phyloP scores from a whole-genome alignment of 1,284 basidiomycete species.

The Marasmius oreades region DNA sequence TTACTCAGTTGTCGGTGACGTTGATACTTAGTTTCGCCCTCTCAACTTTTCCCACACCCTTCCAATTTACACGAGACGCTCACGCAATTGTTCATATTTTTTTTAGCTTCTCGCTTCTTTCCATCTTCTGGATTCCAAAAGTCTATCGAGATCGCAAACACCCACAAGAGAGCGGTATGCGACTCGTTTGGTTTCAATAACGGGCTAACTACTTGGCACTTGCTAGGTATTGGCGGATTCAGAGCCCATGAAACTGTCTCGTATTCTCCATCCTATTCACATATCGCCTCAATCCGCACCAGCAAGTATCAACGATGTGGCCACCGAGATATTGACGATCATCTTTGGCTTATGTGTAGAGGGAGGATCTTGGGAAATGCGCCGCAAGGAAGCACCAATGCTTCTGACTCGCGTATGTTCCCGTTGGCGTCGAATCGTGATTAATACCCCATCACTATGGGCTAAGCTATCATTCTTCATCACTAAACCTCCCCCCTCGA shows the following conservation, averaged over 20 bases:
- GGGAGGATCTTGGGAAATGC: background rate
- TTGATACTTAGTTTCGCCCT: too few relatives aligned
- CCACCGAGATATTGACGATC: background rate
- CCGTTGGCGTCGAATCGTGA: background rate
- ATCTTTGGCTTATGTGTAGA: background rate
- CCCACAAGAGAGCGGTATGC: too few relatives aligned
- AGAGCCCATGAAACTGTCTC: background rate
- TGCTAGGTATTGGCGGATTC: background rate
- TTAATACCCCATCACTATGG: background rate
- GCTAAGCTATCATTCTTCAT: background rate
- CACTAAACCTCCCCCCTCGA: background rate
- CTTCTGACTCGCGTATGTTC: background rate
- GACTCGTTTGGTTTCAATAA: background rate
- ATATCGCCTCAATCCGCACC: background rate
- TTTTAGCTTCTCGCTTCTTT: too few relatives aligned
- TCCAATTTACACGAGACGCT: too few relatives aligned
- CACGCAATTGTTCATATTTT: too few relatives aligned
- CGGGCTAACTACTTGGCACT: background rate
- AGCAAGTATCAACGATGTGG: background rate
- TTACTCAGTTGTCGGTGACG: too few relatives aligned
- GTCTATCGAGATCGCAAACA: too few relatives aligned
- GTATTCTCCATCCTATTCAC: background rate
- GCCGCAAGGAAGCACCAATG: background rate
- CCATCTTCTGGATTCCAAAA: too few relatives aligned
- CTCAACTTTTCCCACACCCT: too few relatives aligned